A percentile compares a stretch with the other conserved stretches of the same genome.
Evolutionary conservation across 352 stramenopile species (phyloP).

Genomic region (Hyphochytrium catenoides): DNA sequence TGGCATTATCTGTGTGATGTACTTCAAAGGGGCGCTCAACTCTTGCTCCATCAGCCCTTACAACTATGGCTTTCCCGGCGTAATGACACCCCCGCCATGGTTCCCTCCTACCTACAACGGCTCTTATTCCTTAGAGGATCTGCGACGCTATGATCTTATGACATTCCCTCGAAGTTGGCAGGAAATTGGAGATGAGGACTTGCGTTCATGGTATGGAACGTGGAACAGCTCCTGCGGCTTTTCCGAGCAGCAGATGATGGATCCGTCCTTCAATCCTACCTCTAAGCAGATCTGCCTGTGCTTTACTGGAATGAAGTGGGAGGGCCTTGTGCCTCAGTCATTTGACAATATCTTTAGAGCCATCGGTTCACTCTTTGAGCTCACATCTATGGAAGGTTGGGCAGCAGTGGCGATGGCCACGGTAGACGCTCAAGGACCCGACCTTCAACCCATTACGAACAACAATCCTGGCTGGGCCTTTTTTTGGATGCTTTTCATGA

Average conservation of each 20-base stretch:
- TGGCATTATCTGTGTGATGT: constrained; percentile 77
- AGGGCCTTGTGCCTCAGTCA: constrained; percentile 26
- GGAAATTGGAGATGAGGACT: constrained; percentile 10
- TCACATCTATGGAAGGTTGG: constrained; percentile 78
- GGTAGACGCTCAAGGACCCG: constrained; percentile 57
- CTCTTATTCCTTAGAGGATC: constrained; percentile 5
- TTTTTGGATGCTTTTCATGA: constrained; percentile 72
- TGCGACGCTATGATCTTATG: constrained; percentile 20
- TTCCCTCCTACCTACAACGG: constrained; percentile 4
- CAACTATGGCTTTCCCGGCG: constrained; percentile 10
- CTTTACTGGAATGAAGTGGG: constrained; percentile 22
- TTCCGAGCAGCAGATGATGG: constrained; percentile 7
- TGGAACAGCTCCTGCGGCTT: constrained; percentile 6
- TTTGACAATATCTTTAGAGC: constrained; percentile 58
- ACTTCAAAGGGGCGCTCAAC: constrained; percentile 72
- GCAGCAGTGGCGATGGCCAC: constrained; percentile 66
- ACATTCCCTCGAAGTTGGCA: constrained; percentile 17
- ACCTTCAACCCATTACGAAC: constrained; percentile 72
- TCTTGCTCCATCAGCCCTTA: constrained; percentile 20
- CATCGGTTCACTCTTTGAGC: constrained; percentile 71
- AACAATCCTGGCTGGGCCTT: constrained; percentile 40
- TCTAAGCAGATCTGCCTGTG: constrained; percentile 42
- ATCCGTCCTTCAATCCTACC: constrained; percentile 21
- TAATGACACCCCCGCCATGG: constrained; percentile 6
- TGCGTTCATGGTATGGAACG: constrained; percentile 19